phyloP scores from a whole-genome alignment of 2,329 filamentous ascomycete genomes.

The Arthroderma uncinatum region DNA sequence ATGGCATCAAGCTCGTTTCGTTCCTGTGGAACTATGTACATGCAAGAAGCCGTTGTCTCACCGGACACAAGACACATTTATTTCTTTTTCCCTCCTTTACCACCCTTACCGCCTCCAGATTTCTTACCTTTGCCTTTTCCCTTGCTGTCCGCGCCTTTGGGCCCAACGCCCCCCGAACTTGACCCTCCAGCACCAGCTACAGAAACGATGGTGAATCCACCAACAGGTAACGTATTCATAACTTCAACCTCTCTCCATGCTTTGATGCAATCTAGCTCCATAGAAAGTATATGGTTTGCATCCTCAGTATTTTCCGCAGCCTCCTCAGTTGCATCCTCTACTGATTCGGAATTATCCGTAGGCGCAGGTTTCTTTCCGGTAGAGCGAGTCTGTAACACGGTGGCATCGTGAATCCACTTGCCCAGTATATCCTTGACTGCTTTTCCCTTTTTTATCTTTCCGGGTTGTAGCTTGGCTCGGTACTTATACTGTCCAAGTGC shows the following conservation, averaged over 20 bases:
- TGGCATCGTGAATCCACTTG: conserved; percentile 59
- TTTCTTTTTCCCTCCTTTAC: conserved; percentile 23
- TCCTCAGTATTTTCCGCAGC: not conserved
- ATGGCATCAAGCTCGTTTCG: not conserved
- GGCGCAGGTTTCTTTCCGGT: conserved; percentile 28
- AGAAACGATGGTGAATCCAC: conserved; percentile 28
- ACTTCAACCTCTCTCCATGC: conserved; percentile 55
- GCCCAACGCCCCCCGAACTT: conserved; percentile 19
- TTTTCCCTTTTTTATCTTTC: conserved; percentile 83
- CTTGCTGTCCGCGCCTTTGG: conserved; percentile 16
- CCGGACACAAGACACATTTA: not conserved
- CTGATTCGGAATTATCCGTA: conserved; percentile 23
- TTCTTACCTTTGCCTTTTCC: conserved; percentile 19
- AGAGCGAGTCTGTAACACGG: conserved; percentile 16
- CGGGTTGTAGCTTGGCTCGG: conserved; percentile 89
- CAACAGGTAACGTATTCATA: conserved; percentile 30
- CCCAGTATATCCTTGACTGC: conserved; percentile 83
- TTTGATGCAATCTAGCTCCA: conserved; percentile 76
- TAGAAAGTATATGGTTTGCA: conserved; percentile 53
- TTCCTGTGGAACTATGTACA: not conserved
- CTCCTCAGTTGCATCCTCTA: conserved; percentile 26
- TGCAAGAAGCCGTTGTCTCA: not conserved
- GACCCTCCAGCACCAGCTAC: conserved; percentile 31
- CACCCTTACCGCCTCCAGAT: conserved; percentile 24
- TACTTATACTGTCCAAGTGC: conserved; percentile 66